Evolutionary conservation across 106 monocot species (phyloP).

Genomic region (Allium sativum): DNA sequence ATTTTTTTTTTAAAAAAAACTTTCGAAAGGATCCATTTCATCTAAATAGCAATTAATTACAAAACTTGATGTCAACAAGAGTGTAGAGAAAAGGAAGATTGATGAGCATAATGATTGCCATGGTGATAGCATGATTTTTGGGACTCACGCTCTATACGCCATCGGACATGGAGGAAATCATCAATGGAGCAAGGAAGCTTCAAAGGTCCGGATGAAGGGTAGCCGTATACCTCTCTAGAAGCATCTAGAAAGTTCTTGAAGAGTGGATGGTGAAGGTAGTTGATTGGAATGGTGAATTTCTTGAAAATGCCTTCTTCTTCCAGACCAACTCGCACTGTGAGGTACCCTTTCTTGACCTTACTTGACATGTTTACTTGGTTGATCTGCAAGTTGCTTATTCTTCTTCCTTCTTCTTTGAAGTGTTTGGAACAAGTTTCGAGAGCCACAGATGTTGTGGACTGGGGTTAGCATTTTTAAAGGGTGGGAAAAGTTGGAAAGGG

Average conservation of each 20-base stretch:
- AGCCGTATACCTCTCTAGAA: conserved; percentile 39
- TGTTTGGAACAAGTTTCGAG: neutral
- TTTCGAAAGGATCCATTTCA: no score
- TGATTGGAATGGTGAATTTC: conserved; percentile 32
- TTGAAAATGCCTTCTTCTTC: conserved; percentile 12
- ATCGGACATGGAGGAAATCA: conserved; percentile 29
- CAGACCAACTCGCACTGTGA: conserved; percentile 30
- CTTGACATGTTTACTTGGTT: neutral
- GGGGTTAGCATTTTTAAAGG: neutral
- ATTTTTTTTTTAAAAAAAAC: no score
- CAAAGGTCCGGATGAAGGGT: conserved; percentile 21
- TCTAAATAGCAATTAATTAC: no score
- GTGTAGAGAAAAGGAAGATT: conserved; percentile 1
- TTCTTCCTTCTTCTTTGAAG: neutral
- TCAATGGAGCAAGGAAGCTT: conserved; percentile 38
- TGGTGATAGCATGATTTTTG: neutral
- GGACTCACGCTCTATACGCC: conserved; percentile 27
- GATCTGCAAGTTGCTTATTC: neutral
- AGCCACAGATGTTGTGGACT: neutral
- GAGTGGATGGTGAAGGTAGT: conserved; percentile 32
- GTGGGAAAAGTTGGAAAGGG: no score
- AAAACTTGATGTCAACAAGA: neutral
- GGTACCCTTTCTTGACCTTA: conserved; percentile 44
- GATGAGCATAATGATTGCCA: neutral
- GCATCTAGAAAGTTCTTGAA: conserved; percentile 27